Evolutionary conservation across 768 basidiomycete species (phyloP), one percentile per base, ranked within the genome.

Genomic region (Naematelia aurantialba): DNA sequence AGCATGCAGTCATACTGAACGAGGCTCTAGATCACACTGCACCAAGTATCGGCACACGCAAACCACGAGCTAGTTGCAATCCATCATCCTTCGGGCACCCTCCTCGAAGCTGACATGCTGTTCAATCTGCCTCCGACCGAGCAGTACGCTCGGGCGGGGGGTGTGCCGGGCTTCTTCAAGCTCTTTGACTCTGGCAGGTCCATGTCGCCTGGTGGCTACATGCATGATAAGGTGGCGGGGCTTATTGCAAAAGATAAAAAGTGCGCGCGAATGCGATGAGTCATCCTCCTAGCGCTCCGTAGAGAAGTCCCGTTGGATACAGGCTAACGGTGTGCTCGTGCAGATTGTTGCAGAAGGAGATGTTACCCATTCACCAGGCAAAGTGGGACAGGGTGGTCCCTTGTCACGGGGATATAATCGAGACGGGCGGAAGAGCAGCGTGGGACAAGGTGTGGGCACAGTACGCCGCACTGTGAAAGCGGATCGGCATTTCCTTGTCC

Each of bases 41-140:
- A 49, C 58, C 86, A 85, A 65, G 88, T 87, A 68, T 88, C 89
- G 1, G 65, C 75, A 2, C 78, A 78, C 52, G 59, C 78, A 60
- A 89, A 89, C 71, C 87, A 88, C 70, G 91, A 93, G 54, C 83
- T 92, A 13, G 88, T 89, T 0, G 91, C 89, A 77, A 82, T 87
- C 59, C 91, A 94, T 69, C 76, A 79, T 12, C 79, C 83, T 0
- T 87, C 85, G 13, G 87, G 85, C 72, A 83, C 86, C 0, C 78
- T 93, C 46, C 82, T 93, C 47, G 81, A 87, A 73, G 91, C 89
- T 1, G 91, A 96, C 74, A 79, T 93, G 45, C 74, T 93, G 2
- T 83, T 90, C 79, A 92, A 92, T 78, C 79, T 93, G 12, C 89
- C 90, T 0, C 79, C 83, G 3, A 85, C 74, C 1, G 90, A 93